phyloP scores from a whole-genome alignment of 1,284 basidiomycete species.

The Rhodotorula sp. region DNA sequence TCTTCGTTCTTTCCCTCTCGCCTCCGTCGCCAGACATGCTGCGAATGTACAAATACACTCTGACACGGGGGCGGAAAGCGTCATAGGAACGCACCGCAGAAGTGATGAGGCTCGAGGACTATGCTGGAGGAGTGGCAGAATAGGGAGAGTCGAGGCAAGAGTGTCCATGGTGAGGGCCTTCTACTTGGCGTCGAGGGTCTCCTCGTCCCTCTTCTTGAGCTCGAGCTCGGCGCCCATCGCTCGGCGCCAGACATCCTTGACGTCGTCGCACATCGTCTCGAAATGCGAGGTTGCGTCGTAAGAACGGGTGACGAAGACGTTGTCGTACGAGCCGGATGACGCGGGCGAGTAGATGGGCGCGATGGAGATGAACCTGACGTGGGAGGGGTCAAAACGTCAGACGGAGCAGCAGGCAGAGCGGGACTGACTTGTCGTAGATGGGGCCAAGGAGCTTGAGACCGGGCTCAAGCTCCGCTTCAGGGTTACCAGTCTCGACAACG shows the following conservation, averaged over 20 bases:
- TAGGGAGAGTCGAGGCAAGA: background rate
- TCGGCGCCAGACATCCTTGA: conserved; percentile 87
- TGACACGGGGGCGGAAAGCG: no score
- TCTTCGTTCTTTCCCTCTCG: no score
- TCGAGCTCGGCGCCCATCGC: conserved; percentile 71
- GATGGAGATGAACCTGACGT: conserved; percentile 81
- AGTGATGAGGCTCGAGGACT: background rate
- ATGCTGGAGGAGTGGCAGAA: no score
- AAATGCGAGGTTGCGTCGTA: conserved; percentile 99
- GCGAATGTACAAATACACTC: no score
- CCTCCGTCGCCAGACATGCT: no score
- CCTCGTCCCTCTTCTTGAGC: conserved; percentile 73
- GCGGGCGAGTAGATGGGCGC: conserved; percentile 87
- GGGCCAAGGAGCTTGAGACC: conserved; percentile 89
- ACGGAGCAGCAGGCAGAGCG: background rate
- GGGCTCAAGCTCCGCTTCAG: conserved; percentile 87
- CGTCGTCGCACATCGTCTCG: conserved; percentile 73
- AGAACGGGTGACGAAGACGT: conserved; percentile 94
- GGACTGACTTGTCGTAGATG: conserved; percentile 86
- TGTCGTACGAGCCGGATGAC: conserved; percentile 65
- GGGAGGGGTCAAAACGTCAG: background rate
- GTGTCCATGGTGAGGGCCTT: background rate
- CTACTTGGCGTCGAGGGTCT: conserved; percentile 33
- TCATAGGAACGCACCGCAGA: no score
- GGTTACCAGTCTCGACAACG: conserved; percentile 91